Evolutionary conservation across 352 stramenopile genomes (phyloP).

Genomic region (Aphanomyces astaci): DNA sequence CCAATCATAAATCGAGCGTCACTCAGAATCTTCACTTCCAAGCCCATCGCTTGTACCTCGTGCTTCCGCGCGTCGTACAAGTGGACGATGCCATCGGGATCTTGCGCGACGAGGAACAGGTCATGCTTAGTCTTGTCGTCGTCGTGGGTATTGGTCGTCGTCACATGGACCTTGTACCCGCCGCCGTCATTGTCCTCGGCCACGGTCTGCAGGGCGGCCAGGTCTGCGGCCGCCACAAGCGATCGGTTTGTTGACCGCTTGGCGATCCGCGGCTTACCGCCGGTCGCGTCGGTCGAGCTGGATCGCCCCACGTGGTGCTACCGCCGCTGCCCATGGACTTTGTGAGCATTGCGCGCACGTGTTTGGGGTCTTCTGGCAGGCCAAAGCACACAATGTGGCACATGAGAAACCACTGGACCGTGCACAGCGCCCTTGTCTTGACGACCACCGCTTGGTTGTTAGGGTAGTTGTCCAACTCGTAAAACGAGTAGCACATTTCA

Average conservation of each 20-base stretch:
- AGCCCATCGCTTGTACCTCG: neutral
- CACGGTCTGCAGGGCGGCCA: neutral
- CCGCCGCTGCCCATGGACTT: neutral
- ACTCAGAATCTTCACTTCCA: slow-evolving; percentile 12
- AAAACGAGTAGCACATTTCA: neutral
- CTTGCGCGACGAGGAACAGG: neutral
- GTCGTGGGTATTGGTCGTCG: neutral
- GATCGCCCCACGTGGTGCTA: neutral
- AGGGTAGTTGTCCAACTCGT: neutral
- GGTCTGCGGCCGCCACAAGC: too few relatives aligned
- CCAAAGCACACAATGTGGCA: slow-evolving; percentile 14
- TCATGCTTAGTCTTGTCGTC: neutral
- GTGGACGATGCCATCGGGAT: slow-evolving; percentile 1
- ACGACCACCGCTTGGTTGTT: slow-evolving; percentile 1
- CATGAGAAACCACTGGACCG: slow-evolving; percentile 22
- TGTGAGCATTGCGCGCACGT: neutral
- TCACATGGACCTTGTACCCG: neutral
- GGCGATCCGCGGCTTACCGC: neutral
- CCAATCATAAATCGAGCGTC: neutral
- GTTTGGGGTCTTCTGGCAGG: slow-evolving; percentile 9
- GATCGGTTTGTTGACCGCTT: neutral
- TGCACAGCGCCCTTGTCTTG: neutral
- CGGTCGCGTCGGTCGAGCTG: neutral
- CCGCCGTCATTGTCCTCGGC: neutral
- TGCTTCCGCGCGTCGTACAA: neutral